Evolutionary conservation across 202 grass and related monocot genomes (phyloP), one percentile per base, ranked within the genome.

Genomic region (Digitaria exilis): DNA sequence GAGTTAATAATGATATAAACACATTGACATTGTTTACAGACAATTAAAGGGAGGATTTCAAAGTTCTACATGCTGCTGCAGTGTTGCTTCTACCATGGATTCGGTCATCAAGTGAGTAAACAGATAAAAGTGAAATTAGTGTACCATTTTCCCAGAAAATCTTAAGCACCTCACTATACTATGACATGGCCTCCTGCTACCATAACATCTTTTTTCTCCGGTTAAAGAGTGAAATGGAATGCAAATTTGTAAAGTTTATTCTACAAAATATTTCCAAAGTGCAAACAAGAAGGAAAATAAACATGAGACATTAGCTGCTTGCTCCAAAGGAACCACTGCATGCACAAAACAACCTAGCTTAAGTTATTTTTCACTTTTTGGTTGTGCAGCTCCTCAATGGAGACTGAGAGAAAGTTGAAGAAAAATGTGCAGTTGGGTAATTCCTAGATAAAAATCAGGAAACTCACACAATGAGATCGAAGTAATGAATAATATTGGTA

Each of bases 21-120:
- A 73, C 28, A 66, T 81, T 50, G 32, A 87, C 52, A 81, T 25
- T 9, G 59, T 81, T 73, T 22, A 67, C 22, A 58, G 68, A 72
- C 50, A 86, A 72, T 24, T 13, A 62, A 69, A 75, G 26, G 13
- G 71, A 65, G 83, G 19, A 59, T 54, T 69, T 65, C 15, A 72
- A 73, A 68, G 34, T 42, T 78, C 73, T 58, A 49, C 11, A 19
- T 43, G 35, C 34, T 60, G n/a, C 34, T 58, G 32, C 51, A 39
- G 11, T 55, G 52, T 4, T 24, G 22, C n/a, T 76, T 42, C 32
- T 76, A 59, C 35, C 34, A 76, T 29, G 50, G 50, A 41, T 62
- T 45, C 21, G 21, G 32, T 75, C 21, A 51, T n/a, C 37, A 59
- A 73, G 57, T 55, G 29, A 7, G 8, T 35, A 26, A 25, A 24